phyloP scores from a whole-genome alignment of 176 grass and related monocot genomes.

The Zoysia pacifica region DNA sequence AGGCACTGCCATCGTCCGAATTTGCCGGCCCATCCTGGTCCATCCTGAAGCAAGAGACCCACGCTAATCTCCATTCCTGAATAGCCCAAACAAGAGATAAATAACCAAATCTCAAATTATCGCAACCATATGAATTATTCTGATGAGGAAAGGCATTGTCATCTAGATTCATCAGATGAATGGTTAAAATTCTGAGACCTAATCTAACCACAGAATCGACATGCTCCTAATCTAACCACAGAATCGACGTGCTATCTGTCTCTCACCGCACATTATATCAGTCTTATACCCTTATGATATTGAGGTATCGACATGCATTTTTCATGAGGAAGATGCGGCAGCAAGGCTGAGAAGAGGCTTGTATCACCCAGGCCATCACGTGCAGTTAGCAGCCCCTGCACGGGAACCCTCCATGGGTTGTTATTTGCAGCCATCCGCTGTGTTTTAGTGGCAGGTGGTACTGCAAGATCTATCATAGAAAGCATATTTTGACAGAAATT shows the following conservation, averaged over 20 bases:
- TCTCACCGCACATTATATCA: too few relatives aligned
- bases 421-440: slow-evolving; percentile 32
- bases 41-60: slow-evolving; percentile 58
- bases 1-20: slow-evolving; percentile 22
- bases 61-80: slow-evolving; percentile 53
- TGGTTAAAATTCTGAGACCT: background rate
- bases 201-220: too few relatives aligned
- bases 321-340: slow-evolving; percentile 71
- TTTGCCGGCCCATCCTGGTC: slow-evolving; percentile 49
- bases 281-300: too few relatives aligned
- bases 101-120: slow-evolving; percentile 5
- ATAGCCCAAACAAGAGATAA: slow-evolving; percentile 9
- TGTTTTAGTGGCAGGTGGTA: slow-evolving; percentile 34
- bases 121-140: background rate
- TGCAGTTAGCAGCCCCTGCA: background rate
- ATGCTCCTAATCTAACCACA: background rate
- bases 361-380: slow-evolving; percentile 49
- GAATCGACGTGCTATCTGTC: too few relatives aligned
- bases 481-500: background rate
- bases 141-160: background rate
- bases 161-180: background rate
- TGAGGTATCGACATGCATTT: slow-evolving; percentile 44
- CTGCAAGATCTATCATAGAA: slow-evolving; percentile 33
- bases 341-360: slow-evolving; percentile 83
- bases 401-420: slow-evolving; percentile 45